A percentile compares a stretch with the other conserved stretches of the same genome.
phyloP scores from a whole-genome alignment of 2,329 filamentous ascomycete genomes.

The Colletotrichum caudatum region DNA sequence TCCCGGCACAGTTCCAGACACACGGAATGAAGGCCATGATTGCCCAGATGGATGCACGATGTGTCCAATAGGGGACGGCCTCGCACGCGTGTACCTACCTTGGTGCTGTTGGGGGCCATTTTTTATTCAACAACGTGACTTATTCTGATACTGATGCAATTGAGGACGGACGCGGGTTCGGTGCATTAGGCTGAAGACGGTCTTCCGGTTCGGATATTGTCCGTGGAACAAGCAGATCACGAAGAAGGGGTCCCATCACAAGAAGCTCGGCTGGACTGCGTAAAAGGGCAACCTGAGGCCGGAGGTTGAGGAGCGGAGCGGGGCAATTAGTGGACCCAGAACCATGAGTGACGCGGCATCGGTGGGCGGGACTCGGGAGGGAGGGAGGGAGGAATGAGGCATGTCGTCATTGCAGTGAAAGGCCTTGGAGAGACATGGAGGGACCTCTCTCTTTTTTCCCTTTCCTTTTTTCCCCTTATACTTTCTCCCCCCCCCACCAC shows the following conservation, averaged over 20 bases:
- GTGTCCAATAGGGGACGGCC: not conserved
- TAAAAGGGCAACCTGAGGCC: not conserved
- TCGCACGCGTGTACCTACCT: too few species aligned
- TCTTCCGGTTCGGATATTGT: not conserved
- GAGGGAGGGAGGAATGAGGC: not conserved
- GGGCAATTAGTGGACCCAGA: not conserved
- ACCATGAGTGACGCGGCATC: not conserved
- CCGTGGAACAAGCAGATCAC: not conserved
- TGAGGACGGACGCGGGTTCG: slow-evolving; percentile 8
- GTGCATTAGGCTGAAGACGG: not conserved
- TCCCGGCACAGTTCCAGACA: too few species aligned
- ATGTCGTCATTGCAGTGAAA: slow-evolving; percentile 12
- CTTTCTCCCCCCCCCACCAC: too few species aligned
- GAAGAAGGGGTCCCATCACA: not conserved
- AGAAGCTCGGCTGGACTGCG: not conserved
- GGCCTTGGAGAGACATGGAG: not conserved
- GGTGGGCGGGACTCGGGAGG: not conserved
- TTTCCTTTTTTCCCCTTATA: too few species aligned
- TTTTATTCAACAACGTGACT: not conserved
- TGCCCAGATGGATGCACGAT: not conserved
- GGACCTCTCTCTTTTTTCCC: not conserved
- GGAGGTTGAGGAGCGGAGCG: not conserved
- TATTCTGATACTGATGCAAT: not conserved
- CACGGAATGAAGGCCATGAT: too few species aligned
- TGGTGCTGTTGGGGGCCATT: not conserved